Evolutionary conservation across 2,329 filamentous ascomycete species (phyloP), one percentile per base, ranked within the genome.

Genomic region (Phyllosticta capitalensis): DNA sequence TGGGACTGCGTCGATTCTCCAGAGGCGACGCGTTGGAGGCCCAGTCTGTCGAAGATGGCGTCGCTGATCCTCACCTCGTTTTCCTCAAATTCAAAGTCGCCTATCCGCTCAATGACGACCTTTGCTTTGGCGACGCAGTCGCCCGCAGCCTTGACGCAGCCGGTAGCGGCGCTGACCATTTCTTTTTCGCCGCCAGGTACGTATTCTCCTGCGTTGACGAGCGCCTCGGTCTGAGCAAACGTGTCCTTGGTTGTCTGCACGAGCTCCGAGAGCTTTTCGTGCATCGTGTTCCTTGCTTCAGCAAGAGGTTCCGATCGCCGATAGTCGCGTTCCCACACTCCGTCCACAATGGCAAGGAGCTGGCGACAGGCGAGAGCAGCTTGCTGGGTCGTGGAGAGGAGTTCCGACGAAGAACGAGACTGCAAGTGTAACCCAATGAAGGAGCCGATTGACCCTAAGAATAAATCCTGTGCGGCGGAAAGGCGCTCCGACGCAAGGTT

Each of bases 391-490:
- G 89, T 91, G 10, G 86, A 76, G 30, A 91, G 84, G 54, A 97
- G 80, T 70, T 96, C 91, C 1, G 88, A 84, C 9, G 90, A 87
- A 7, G 91, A 94, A 63, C 94, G 87, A n/a, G 92, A 94, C 71
- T 96, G 91, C 62, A 96, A 79, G 72, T 96, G 90, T 59, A 96
- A 81, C 17, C 94, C 94, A 70, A 97, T 92, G 71, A 97, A 96
- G 4, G 90, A 95, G 55, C 90, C 92, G 56, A 99, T 83, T 68
- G 92, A 88, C 6, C 92, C 94, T 57, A 99, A 78, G 68, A 97
- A 96, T 7, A 83, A 84, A 74, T 97, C 92, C 75, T 96, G 91
- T 55, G 86, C 88, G 55, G 82, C 79, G 67, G 85, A 88, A 54
- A 97, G 81, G 65, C 86, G 86, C 71, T 92, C 88, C 1, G 92